phyloP scores from a whole-genome alignment of 305 asterid genomes.

The Solanum aculeatissimum region DNA sequence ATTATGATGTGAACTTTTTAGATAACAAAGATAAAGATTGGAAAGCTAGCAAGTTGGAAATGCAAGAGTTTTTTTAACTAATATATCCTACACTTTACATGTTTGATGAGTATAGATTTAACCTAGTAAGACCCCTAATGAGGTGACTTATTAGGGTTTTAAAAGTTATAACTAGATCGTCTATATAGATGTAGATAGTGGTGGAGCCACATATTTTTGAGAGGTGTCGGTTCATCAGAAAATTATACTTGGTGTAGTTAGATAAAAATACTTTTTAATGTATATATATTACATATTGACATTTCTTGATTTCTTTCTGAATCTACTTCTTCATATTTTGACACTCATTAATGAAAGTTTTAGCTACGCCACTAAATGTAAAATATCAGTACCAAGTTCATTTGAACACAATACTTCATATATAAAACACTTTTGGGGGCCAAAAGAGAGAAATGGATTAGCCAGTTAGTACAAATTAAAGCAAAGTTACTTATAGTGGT shows the following conservation, averaged over 20 bases:
- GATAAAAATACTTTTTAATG: no score
- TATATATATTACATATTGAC: no score
- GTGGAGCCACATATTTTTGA: no score
- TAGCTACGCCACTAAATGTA: background rate
- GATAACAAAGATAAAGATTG: background rate
- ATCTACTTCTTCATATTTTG: no score
- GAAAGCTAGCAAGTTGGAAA: background rate
- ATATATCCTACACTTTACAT: background rate
- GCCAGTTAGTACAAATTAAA: background rate
- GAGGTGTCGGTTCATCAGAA: no score
- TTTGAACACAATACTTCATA: background rate
- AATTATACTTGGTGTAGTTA: no score
- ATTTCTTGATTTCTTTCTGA: no score
- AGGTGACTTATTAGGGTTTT: background rate
- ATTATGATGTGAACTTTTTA: background rate
- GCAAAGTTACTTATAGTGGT: background rate
- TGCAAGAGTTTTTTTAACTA: background rate
- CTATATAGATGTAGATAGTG: fast-evolving
- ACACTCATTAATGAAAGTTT: no score
- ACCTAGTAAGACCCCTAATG: background rate
- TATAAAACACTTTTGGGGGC: background rate
- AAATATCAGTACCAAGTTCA: background rate
- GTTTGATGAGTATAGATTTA: background rate
- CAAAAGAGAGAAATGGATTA: background rate
- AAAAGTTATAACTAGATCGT: background rate